Base-by-base conservation (phyloP, 2,329 filamentous ascomycete genomes). In the Paecilomyces dactylethromorphus region DNA sequence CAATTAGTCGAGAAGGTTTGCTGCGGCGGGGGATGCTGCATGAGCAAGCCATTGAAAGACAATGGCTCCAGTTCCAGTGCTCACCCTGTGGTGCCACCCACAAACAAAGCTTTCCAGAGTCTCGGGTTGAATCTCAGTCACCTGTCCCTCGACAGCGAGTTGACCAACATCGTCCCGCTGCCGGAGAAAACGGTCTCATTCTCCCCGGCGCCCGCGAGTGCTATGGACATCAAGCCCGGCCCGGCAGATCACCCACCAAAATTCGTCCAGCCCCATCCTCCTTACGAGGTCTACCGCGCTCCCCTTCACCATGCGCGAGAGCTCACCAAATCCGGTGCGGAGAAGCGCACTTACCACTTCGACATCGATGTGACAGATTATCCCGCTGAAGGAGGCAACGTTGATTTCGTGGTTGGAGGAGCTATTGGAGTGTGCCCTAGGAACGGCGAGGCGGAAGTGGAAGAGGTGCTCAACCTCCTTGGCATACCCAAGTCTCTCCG, bases 321-420 rank as follows among this genome's bases (percentile, higher is more conserved):
- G 75, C 79, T 99, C 71, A 99, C 94, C 12, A 89, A 86, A 71
- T 81, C 85, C 24, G 93, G 93, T 22, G 94, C 94, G 4, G 91
- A 96, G 80, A 99, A 99, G 84, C 85, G 93, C 61, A 99, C 94
- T 0, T 96, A 93, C 74, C 94, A 99, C 76, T 97, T 97, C 68
- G 94, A 97, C 68, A 85, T 99, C 52, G 94, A 99, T 68, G 89
- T 99, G 55, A 97, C 93, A 54, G 89, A 96, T 71, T 99, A 99
- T 68, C 92, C 94, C 0, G 84, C 86, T 21, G 91, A 95, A 76
- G 82, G 83, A 58, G 89, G 90, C 57, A 82, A 84, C 55, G 86
- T 92, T 4, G 94, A 97, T 71, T 99, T 97, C 82, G 92, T 93
- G 71, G 94, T 99, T 18, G 94, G 94, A 59, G 94, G 94, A 57